These are phyloP conservation scores for Suhomyces wounanorum DNA, from an alignment of 1,139 yeast species.

Conservation along the genomic window DNA sequence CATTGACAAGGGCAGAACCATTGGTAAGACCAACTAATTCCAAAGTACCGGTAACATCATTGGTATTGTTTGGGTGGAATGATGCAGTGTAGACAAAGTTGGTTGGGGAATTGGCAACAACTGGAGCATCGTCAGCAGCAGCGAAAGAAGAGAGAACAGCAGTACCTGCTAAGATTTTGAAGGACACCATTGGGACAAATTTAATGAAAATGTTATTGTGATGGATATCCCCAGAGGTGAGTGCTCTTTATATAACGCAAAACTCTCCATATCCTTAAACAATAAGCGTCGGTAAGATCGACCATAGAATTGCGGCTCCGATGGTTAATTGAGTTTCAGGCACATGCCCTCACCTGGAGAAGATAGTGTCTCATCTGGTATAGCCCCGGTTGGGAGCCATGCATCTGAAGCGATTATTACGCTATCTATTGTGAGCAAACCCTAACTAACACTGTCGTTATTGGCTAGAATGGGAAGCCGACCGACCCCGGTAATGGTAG, in stretches of 20 bases:
- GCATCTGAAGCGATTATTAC: not conserved
- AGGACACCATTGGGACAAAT: constrained; percentile 11
- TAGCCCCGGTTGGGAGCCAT: not conserved
- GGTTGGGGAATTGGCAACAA: constrained; percentile 28
- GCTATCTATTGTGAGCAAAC: not conserved
- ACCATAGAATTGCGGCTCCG: not conserved
- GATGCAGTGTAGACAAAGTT: constrained; percentile 26
- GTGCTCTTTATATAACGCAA: not conserved
- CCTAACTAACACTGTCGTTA: not conserved
- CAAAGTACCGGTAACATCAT: constrained; percentile 32
- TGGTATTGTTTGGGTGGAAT: constrained; percentile 20
- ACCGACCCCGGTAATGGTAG: not conserved
- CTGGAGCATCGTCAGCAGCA: constrained; percentile 28
- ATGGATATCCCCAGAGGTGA: no score
- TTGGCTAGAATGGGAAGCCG: not conserved
- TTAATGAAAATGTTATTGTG: not conserved
- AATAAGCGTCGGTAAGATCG: not conserved
- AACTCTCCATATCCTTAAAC: not conserved
- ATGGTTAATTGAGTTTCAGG: not conserved
- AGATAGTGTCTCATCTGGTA: not conserved
- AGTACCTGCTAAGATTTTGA: constrained; percentile 5
- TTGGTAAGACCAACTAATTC: constrained; percentile 31
- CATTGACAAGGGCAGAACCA: constrained; percentile 37
- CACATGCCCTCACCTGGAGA: not conserved
- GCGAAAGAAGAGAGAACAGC: constrained; percentile 14